Conservation (phyloP, 305 asterid species). For the Fraxinus latifolia region DNA sequence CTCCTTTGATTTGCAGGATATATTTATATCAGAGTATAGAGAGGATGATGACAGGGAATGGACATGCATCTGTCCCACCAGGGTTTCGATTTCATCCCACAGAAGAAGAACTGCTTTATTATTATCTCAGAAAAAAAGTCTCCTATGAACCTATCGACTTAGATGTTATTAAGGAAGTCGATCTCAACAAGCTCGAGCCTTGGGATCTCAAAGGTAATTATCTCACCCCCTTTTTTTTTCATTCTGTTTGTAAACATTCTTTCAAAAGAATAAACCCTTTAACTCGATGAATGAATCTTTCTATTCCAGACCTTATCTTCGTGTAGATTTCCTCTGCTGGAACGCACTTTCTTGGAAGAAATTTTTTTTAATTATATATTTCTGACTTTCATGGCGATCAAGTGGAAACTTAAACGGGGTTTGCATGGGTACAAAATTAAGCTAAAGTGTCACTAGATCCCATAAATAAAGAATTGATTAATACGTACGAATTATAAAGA, state of each 20-base stretch:
- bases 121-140: slow-evolving; percentile 74
- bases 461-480: neutral
- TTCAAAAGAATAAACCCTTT: neutral
- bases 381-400: neutral
- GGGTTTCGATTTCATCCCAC: slow-evolving; percentile 86
- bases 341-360: neutral
- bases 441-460: neutral
- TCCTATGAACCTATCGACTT: slow-evolving; percentile 72
- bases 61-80: slow-evolving; percentile 64
- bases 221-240: too few relatives aligned
- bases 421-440: neutral
- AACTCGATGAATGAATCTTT: neutral
- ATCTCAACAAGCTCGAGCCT: slow-evolving; percentile 90
- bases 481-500: neutral
- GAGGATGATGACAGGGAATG: slow-evolving; percentile 42
- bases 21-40: neutral
- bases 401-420: neutral
- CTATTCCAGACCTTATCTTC: neutral
- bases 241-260: neutral
- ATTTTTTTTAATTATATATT: neutral
- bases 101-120: slow-evolving; percentile 70
- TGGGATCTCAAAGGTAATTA: slow-evolving; percentile 76
- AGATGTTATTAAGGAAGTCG: slow-evolving; percentile 71
- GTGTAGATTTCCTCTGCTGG: neutral
- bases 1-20: slow-evolving; percentile 15